Evolutionary conservation across 2,329 filamentous ascomycete genomes (phyloP).

Genomic region (Alternaria gansuensis): DNA sequence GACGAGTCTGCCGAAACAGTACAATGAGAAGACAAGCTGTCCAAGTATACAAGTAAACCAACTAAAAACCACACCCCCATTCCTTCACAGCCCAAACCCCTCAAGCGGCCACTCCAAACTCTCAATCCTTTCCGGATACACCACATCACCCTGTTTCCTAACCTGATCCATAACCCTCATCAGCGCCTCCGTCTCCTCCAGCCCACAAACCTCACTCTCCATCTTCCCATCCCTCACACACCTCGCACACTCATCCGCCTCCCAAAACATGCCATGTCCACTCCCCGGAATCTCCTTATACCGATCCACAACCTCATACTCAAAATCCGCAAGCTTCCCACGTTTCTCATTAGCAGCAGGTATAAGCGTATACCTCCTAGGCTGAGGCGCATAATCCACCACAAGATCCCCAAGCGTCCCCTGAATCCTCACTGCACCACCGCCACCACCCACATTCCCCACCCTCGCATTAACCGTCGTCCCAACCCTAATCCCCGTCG

Average conservation of each 20-base stretch:
- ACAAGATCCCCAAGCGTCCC: conserved; percentile 83
- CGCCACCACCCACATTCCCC: conserved; percentile 61
- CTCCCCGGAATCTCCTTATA: conserved; percentile 59
- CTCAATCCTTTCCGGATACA: conserved; percentile 73
- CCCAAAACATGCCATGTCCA: conserved; percentile 89
- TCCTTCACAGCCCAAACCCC: conserved; percentile 32
- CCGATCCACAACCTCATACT: conserved; percentile 53
- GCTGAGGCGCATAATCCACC: conserved; percentile 73
- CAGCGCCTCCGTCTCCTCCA: conserved; percentile 82
- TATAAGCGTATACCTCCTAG: conserved; percentile 70
- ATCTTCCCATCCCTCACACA: conserved; percentile 80
- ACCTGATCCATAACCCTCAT: conserved; percentile 84
- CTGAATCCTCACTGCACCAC: conserved; percentile 74
- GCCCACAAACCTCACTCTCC: conserved; percentile 69
- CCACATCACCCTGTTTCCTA: conserved; percentile 67
- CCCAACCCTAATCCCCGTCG: conserved; percentile 52
- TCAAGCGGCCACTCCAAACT: conserved; percentile 48
- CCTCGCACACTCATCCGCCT: conserved; percentile 79
- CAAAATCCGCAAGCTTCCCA: conserved; percentile 58
- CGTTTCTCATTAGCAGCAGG: conserved; percentile 71
- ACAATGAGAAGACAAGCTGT: too few species aligned
- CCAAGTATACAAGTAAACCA: neutral
- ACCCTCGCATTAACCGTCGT: conserved; percentile 64
- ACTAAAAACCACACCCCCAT: neutral
- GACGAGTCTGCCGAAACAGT: too few species aligned